These are phyloP conservation scores for Aspergillus awamori DNA, from an alignment of 2,329 filamentous ascomycete species.

Conservation along the genomic window DNA sequence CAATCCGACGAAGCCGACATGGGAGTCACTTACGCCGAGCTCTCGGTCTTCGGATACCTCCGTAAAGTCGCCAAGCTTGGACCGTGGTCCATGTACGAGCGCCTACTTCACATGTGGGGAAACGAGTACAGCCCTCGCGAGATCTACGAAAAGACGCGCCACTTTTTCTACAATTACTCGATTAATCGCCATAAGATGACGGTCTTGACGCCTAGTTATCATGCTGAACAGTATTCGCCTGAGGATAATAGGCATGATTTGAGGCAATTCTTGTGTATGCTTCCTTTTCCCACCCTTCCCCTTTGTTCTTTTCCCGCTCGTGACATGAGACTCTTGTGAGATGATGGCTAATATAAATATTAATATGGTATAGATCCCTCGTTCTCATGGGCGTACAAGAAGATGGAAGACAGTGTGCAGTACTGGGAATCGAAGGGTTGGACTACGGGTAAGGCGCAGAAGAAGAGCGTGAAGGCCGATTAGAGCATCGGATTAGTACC, in stretches of 20 bases:
- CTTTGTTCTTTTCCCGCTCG: not conserved
- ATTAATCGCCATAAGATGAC: slow-evolving; percentile 70
- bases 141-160: slow-evolving; percentile 51
- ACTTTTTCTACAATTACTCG: slow-evolving; percentile 54
- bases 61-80: slow-evolving; percentile 60
- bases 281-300: not conserved
- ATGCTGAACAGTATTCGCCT: slow-evolving; percentile 55
- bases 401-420: slow-evolving; percentile 53
- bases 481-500: slow-evolving; percentile 9
- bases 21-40: slow-evolving; percentile 59
- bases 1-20: slow-evolving; percentile 61
- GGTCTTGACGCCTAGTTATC: slow-evolving; percentile 61
- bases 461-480: slow-evolving; percentile 41
- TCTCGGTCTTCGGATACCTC: slow-evolving; percentile 56
- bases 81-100: slow-evolving; percentile 58
- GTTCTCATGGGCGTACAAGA: slow-evolving; percentile 51
- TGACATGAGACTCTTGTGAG: not conserved
- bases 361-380: slow-evolving; percentile 32
- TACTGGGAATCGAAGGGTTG: slow-evolving; percentile 46
- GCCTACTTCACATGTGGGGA: slow-evolving; percentile 56
- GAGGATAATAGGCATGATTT: slow-evolving; percentile 64
- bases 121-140: slow-evolving; percentile 44
- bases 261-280: slow-evolving; percentile 56
- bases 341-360: not conserved
- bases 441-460: slow-evolving; percentile 36